Percentiles rank a stretch among this genome's conserved stretches.
Conservation (phyloP, 2,329 filamentous ascomycete species). For the Sodiomyces alkalinus region DNA sequence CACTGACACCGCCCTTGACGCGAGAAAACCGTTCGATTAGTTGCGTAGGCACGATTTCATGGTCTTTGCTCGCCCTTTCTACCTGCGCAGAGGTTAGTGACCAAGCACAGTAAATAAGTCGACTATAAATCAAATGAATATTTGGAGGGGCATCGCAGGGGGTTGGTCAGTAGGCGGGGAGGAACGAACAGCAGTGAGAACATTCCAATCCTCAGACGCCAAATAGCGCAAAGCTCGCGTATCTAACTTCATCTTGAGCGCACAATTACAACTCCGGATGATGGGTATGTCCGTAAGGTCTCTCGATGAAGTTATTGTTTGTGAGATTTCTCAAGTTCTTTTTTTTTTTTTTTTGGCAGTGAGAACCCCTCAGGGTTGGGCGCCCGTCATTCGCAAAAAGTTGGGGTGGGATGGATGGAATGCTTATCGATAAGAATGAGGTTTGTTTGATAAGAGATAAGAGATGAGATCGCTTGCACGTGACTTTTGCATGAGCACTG, state of each 20-base stretch:
- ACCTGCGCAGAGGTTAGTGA: slow-evolving; percentile 45
- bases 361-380: background rate
- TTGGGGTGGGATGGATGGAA: slow-evolving; percentile 7
- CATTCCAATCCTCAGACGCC: slow-evolving; percentile 83
- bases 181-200: slow-evolving; percentile 67
- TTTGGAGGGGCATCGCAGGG: slow-evolving; percentile 11
- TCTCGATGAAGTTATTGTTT: slow-evolving; percentile 3
- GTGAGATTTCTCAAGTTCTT: background rate
- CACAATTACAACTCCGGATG: too few relatives aligned
- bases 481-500: too few relatives aligned
- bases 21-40: slow-evolving; percentile 75
- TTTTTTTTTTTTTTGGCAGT: background rate
- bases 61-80: slow-evolving; percentile 87
- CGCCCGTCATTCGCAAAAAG: slow-evolving; percentile 2
- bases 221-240: slow-evolving; percentile 88
- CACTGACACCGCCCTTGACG: slow-evolving; percentile 60
- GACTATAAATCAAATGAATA: slow-evolving; percentile 10
- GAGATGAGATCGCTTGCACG: too few relatives aligned
- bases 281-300: too few relatives aligned
- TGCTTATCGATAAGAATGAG: slow-evolving; percentile 10
- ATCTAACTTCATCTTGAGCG: slow-evolving; percentile 69
- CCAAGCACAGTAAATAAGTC: too few relatives aligned
- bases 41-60: slow-evolving; percentile 87
- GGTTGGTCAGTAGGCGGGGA: slow-evolving; percentile 11
- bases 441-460: slow-evolving; percentile 8